Percentiles rank a stretch among this genome's conserved stretches.
These are phyloP conservation scores for Amanita brunnescens DNA, from an alignment of 768 basidiomycete genomes.

Conservation along the genomic window DNA sequence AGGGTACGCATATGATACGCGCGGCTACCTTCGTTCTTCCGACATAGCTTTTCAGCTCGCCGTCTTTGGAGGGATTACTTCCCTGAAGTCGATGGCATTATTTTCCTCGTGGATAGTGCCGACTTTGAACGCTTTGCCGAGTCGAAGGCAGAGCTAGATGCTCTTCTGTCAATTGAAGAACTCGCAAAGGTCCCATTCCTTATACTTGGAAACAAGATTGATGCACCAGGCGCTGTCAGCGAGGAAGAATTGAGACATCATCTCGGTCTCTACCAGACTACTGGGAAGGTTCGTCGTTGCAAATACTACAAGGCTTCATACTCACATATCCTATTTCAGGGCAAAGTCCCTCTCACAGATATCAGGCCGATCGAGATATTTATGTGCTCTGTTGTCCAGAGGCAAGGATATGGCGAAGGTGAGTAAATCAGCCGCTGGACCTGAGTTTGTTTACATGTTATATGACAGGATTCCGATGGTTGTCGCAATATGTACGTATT, in stretches of 20 bases:
- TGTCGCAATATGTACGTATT: slow-evolving; percentile 87
- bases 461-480: slow-evolving; percentile 78
- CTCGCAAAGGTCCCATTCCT: slow-evolving; percentile 96
- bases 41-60: slow-evolving; percentile 50
- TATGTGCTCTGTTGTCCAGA: slow-evolving; percentile 99
- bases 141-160: slow-evolving; percentile 95
- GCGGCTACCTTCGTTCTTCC: neutral
- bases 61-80: slow-evolving; percentile 99
- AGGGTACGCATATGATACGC: slow-evolving; percentile 44
- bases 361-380: slow-evolving; percentile 98
- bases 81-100: slow-evolving; percentile 98
- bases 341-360: slow-evolving; percentile 93
- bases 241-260: slow-evolving; percentile 96
- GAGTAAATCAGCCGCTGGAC: slow-evolving; percentile 10
- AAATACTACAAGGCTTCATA: neutral
- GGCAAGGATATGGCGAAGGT: slow-evolving; percentile 98
- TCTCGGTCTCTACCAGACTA: slow-evolving; percentile 96
- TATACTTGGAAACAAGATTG: slow-evolving; percentile 98
- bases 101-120: slow-evolving; percentile 96
- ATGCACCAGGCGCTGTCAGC: slow-evolving; percentile 93
- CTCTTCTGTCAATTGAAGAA: slow-evolving; percentile 91
- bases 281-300: slow-evolving; percentile 75
- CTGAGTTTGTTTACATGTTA: slow-evolving; percentile 3
- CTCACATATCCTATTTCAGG: slow-evolving; percentile 37
- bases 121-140: slow-evolving; percentile 96